A percentile compares a stretch with the other conserved stretches of the same genome.
phyloP scores from a whole-genome alignment of 768 basidiomycete genomes.

The Pleurotus salmoneostramineus region DNA sequence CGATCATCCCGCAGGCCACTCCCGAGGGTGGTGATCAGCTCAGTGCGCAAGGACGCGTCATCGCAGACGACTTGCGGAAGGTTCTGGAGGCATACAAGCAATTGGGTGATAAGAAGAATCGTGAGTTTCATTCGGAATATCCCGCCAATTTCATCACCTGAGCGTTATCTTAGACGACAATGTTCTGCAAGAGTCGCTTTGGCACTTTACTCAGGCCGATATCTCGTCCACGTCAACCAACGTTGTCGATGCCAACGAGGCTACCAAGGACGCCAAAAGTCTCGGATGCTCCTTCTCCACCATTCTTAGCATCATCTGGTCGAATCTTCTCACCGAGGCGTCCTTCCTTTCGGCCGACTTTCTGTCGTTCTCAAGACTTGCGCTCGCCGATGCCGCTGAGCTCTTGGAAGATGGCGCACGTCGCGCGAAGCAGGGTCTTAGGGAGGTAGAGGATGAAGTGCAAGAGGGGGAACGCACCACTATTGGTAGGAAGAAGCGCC shows the following conservation, averaged over 20 bases:
- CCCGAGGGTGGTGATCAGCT: constrained; percentile 37
- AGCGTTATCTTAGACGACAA: constrained; percentile 60
- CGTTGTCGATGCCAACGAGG: constrained; percentile 38
- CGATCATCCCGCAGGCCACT: constrained; percentile 43
- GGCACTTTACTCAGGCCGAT: constrained; percentile 59
- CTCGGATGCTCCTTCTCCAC: constrained; percentile 46
- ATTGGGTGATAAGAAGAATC: constrained; percentile 53
- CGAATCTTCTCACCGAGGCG: constrained; percentile 50
- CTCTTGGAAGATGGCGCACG: constrained; percentile 49
- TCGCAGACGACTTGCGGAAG: constrained; percentile 46
- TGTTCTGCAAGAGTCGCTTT: constrained; percentile 60
- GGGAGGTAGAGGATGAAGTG: constrained; percentile 54
- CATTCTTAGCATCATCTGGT: constrained; percentile 49
- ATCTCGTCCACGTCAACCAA: constrained; percentile 32
- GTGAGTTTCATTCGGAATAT: constrained; percentile 23
- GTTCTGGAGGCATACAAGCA: constrained; percentile 57
- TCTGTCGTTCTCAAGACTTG: constrained; percentile 58
- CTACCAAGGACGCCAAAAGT: constrained; percentile 43
- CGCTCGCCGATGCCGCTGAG: constrained; percentile 65
- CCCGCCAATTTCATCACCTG: neutral
- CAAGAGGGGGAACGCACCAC: constrained; percentile 57
- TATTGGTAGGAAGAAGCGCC: constrained; percentile 48
- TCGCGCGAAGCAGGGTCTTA: constrained; percentile 45
- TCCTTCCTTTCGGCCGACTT: constrained; percentile 55
- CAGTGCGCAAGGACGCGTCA: constrained; percentile 48